Evolutionary conservation across 2,329 filamentous ascomycete genomes (phyloP).

Genomic region (Aureobasidium sp.): DNA sequence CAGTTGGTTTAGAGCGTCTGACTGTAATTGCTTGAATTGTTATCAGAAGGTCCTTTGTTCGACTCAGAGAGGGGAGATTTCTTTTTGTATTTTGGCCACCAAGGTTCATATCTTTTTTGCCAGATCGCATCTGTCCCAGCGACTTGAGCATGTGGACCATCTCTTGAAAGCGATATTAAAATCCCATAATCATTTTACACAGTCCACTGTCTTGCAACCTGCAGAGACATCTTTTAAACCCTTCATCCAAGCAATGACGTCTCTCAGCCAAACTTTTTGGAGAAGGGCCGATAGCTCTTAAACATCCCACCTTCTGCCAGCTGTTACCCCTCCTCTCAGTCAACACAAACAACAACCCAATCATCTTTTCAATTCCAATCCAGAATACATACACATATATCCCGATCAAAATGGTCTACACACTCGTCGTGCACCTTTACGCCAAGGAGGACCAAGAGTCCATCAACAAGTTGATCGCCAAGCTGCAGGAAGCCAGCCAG

Average conservation of each 20-base stretch:
- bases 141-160: too few species aligned
- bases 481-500: slow-evolving; percentile 67
- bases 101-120: not conserved
- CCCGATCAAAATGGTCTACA: slow-evolving; percentile 54
- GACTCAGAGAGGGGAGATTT: slow-evolving; percentile 16
- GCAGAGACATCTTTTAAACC: too few species aligned
- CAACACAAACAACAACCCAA: not conserved
- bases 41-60: slow-evolving; percentile 17
- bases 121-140: not conserved
- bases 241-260: not conserved
- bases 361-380: not conserved
- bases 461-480: slow-evolving; percentile 61
- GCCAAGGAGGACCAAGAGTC: slow-evolving; percentile 58
- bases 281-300: slow-evolving; percentile 3
- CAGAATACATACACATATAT: slow-evolving; percentile 5
- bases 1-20: slow-evolving; percentile 17
- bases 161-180: too few species aligned
- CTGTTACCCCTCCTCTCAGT: slow-evolving; percentile 3
- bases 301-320: not conserved
- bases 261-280: not conserved
- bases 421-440: slow-evolving; percentile 62
- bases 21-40: slow-evolving; percentile 15
- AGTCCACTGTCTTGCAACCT: too few species aligned
- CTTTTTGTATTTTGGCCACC: not conserved
- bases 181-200: too few species aligned